phyloP scores from a whole-genome alignment of 352 stramenopile species.

The Globisporangium okanoganense region DNA sequence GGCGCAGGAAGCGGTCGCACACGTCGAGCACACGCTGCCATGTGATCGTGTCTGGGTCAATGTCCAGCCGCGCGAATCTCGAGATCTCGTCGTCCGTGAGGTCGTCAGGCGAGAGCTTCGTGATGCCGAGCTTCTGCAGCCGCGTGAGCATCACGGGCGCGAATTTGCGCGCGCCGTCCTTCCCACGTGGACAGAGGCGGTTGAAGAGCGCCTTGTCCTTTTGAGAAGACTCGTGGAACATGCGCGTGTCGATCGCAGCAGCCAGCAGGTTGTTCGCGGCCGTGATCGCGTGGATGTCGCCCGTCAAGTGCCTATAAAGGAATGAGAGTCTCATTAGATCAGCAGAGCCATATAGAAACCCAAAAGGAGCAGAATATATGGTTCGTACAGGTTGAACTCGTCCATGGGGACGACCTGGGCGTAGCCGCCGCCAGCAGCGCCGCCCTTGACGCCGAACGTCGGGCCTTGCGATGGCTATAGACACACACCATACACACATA shows the following conservation, averaged over 20 bases:
- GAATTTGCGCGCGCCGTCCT: slow-evolving; percentile 86
- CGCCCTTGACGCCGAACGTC: slow-evolving; percentile 98
- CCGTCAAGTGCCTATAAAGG: slow-evolving; percentile 90
- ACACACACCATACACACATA: slow-evolving; percentile 26
- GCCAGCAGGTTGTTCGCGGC: slow-evolving; percentile 98
- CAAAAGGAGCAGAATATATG: slow-evolving; percentile 22
- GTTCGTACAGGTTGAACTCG: slow-evolving; percentile 97
- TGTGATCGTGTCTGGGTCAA: slow-evolving; percentile 92
- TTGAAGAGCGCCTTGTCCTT: slow-evolving; percentile 84
- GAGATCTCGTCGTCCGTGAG: slow-evolving; percentile 93
- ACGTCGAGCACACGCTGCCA: slow-evolving; percentile 97
- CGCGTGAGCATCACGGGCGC: slow-evolving; percentile 89
- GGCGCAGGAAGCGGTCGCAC: slow-evolving; percentile 95
- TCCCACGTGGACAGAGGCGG: slow-evolving; percentile 77
- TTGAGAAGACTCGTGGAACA: slow-evolving; percentile 95
- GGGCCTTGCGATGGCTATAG: slow-evolving; percentile 96
- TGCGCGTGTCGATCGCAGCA: slow-evolving; percentile 96
- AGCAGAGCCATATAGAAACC: slow-evolving; percentile 45
- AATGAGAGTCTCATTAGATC: background rate
- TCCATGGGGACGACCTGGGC: slow-evolving; percentile 95
- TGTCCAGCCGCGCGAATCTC: slow-evolving; percentile 94
- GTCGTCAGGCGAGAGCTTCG: slow-evolving; percentile 88
- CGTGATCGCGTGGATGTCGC: slow-evolving; percentile 98
- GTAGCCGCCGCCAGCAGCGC: slow-evolving; percentile 86
- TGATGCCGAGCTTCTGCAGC: slow-evolving; percentile 95